Conservation (phyloP, 805 yeast genomes). For the Yamadazyma insecticola region DNA sequence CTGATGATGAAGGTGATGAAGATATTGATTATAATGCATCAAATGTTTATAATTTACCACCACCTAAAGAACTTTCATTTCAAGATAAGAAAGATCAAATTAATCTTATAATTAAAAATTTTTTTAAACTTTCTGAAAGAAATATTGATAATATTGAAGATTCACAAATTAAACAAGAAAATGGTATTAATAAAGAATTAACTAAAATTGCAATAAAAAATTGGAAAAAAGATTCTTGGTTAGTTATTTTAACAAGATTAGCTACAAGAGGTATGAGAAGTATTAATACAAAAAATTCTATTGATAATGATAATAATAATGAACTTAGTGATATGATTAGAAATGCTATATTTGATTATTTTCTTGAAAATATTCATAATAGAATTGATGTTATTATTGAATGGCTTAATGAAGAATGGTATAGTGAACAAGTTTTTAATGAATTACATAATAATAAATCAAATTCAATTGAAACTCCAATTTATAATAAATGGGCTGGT, state of each 20-base stretch:
- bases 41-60: conserved; percentile 48
- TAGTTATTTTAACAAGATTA: conserved; percentile 65
- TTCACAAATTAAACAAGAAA: conserved; percentile 10
- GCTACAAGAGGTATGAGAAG: conserved; percentile 73
- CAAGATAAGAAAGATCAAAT: conserved; percentile 57
- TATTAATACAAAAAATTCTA: conserved; percentile 9
- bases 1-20: conserved; percentile 29
- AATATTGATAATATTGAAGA: conserved; percentile 15
- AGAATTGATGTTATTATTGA: conserved; percentile 74
- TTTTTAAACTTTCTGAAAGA: conserved; percentile 44
- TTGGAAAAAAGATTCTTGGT: conserved; percentile 70
- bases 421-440: conserved; percentile 46
- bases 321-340: conserved; percentile 61
- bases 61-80: conserved; percentile 49
- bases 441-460: conserved; percentile 23
- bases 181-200: conserved; percentile 43
- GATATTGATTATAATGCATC: conserved; percentile 35
- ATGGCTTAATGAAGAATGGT: conserved; percentile 97
- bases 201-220: conserved; percentile 48
- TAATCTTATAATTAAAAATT: conserved; percentile 53
- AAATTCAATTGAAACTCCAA: conserved; percentile 32
- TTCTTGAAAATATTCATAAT: conserved; percentile 65
- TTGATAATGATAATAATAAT: conserved; percentile 22
- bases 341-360: conserved; percentile 65
- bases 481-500: conserved; percentile 65